phyloP scores from a whole-genome alignment of 2,329 filamentous ascomycete species.

The Fusarium euwallaceae region DNA sequence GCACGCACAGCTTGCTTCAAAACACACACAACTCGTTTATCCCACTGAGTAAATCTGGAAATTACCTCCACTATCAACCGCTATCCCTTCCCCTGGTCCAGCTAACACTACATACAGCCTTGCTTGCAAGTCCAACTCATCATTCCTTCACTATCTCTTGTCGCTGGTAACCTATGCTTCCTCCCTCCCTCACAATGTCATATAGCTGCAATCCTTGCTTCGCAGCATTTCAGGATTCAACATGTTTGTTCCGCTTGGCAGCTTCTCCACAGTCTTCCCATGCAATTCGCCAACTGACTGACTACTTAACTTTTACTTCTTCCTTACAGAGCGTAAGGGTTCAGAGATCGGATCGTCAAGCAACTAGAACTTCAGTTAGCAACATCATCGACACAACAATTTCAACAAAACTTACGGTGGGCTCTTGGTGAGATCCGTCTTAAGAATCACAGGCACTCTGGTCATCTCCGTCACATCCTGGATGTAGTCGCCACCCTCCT shows the following conservation, averaged over 20 bases:
- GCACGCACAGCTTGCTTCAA: not conserved
- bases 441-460: slow-evolving; percentile 95
- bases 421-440: slow-evolving; percentile 98
- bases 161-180: slow-evolving; percentile 14
- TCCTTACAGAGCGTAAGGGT: slow-evolving; percentile 77
- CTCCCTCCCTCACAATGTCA: slow-evolving; percentile 19
- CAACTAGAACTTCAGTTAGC: slow-evolving; percentile 66
- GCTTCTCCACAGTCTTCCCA: slow-evolving; percentile 11
- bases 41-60: slow-evolving; percentile 31
- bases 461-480: slow-evolving; percentile 99
- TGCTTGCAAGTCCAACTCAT: slow-evolving; percentile 27
- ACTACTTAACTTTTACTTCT: slow-evolving; percentile 22
- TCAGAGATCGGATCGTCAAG: slow-evolving; percentile 85
- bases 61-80: slow-evolving; percentile 37
- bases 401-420: slow-evolving; percentile 86
- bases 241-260: not conserved
- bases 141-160: slow-evolving; percentile 22
- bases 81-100: slow-evolving; percentile 8
- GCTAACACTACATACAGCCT: slow-evolving; percentile 12
- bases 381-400: not conserved
- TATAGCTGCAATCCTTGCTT: slow-evolving; percentile 19
- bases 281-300: slow-evolving; percentile 19
- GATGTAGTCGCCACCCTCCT: slow-evolving; percentile 95
- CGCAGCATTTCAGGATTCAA: slow-evolving; percentile 13
- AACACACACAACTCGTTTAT: slow-evolving; percentile 12